Conservation (phyloP, 1,284 basidiomycete species). For the Cystobasidiaceae sp. region DNA sequence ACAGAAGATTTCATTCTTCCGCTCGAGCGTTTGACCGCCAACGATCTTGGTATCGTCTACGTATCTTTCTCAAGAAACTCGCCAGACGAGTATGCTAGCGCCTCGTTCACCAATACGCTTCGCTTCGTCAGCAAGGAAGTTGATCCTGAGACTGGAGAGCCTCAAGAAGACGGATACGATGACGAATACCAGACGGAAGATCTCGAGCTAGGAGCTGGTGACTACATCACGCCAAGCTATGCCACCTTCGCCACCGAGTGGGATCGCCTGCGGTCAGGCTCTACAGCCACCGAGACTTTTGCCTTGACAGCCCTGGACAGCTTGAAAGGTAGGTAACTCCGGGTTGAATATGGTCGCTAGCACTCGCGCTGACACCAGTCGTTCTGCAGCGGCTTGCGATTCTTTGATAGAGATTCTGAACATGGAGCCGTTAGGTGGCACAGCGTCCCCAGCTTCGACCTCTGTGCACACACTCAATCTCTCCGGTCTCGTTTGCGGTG, state of each 20-base stretch:
- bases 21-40: conserved; percentile 62
- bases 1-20: conserved; percentile 95
- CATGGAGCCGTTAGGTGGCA: conserved; percentile 92
- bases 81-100: conserved; percentile 70
- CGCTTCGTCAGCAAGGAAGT: conserved; percentile 97
- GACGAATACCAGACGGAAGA: conserved; percentile 99
- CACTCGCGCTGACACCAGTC: conserved; percentile 29
- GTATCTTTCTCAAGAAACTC: conserved; percentile 84
- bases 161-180: conserved; percentile 96
- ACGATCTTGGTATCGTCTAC: conserved; percentile 77
- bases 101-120: conserved; percentile 86
- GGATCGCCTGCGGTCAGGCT: conserved; percentile 76
- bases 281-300: conserved; percentile 85
- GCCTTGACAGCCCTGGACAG: conserved; percentile 86
- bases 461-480: conserved; percentile 93
- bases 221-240: conserved; percentile 91
- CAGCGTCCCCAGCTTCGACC: conserved; percentile 66
- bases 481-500: conserved; percentile 79
- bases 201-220: conserved; percentile 81
- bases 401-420: conserved; percentile 89
- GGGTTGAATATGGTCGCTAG: conserved; percentile 31
- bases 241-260: conserved; percentile 87
- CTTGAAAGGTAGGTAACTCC: conserved; percentile 66
- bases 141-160: conserved; percentile 91
- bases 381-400: conserved; percentile 72